Percentiles rank a stretch among this genome's conserved stretches.
Evolutionary conservation across 2,329 filamentous ascomycete genomes (phyloP).

Genomic region (Sclerotinia glacialis): DNA sequence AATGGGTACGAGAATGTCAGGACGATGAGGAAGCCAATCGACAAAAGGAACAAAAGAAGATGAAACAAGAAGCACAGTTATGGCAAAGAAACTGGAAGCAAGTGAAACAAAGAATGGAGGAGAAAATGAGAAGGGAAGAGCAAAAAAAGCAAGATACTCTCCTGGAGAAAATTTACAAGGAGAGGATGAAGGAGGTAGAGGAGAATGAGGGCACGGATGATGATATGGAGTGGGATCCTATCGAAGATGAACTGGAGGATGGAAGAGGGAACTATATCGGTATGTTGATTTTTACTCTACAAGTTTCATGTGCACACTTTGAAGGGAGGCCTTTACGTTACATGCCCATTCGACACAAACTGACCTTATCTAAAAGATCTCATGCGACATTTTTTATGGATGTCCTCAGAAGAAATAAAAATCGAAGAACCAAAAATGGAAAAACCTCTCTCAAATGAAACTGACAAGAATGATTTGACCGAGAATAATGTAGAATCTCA

Average conservation of each 20-base stretch:
- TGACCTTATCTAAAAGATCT: conserved; percentile 21
- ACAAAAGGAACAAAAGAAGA: conserved; percentile 49
- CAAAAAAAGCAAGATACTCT: conserved; percentile 45
- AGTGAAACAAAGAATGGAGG: conserved; percentile 42
- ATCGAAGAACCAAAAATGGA: not conserved
- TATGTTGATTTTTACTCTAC: conserved; percentile 33
- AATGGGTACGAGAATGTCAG: conserved; percentile 47
- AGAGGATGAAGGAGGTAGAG: conserved; percentile 40
- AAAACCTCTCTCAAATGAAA: not conserved
- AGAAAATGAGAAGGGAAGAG: conserved; percentile 44
- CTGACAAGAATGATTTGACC: not conserved
- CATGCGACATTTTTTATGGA: conserved; percentile 30
- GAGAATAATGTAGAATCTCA: not conserved
- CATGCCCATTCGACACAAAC: not conserved
- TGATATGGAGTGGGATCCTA: conserved; percentile 47
- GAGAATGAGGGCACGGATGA: conserved; percentile 37
- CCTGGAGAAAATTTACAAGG: conserved; percentile 45
- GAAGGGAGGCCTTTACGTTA: not conserved
- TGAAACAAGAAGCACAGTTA: conserved; percentile 48
- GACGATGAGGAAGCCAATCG: conserved; percentile 46
- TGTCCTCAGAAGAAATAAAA: not conserved
- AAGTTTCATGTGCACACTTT: not conserved
- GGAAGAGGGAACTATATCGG: conserved; percentile 43
- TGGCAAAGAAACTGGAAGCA: conserved; percentile 49
- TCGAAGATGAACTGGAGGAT: conserved; percentile 47